These are phyloP conservation scores for Orbilia quercus DNA, from an alignment of 2,329 filamentous ascomycete species.

Conservation along the genomic window DNA sequence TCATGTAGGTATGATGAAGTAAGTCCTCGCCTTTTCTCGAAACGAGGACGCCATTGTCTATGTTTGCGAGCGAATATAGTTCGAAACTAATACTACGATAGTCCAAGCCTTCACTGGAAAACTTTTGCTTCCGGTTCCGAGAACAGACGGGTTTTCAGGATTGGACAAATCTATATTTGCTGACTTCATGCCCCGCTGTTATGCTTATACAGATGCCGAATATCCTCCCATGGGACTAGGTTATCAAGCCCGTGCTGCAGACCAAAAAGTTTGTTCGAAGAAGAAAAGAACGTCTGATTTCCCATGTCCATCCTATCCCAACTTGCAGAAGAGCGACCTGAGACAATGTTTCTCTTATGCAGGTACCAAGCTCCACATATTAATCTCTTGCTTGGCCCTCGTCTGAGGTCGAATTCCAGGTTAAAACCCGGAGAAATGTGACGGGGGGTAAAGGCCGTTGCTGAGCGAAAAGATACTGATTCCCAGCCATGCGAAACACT, in stretches of 20 bases:
- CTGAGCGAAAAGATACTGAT: slow-evolving; percentile 7
- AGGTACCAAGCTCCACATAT: slow-evolving; percentile 51
- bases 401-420: slow-evolving; percentile 33
- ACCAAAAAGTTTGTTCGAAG: slow-evolving; percentile 14
- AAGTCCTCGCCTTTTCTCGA: slow-evolving; percentile 19
- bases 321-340: slow-evolving; percentile 37
- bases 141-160: slow-evolving; percentile 18
- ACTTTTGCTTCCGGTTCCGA: slow-evolving; percentile 37
- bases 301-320: slow-evolving; percentile 16
- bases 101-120: slow-evolving; percentile 14
- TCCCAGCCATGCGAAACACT: slow-evolving; percentile 30
- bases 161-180: slow-evolving; percentile 23
- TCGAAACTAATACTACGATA: not conserved
- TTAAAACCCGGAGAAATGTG: slow-evolving; percentile 44
- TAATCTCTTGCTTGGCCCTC: slow-evolving; percentile 21
- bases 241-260: slow-evolving; percentile 4
- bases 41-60: slow-evolving; percentile 27
- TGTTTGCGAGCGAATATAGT: slow-evolving; percentile 21
- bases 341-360: slow-evolving; percentile 54
- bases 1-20: not conserved
- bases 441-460: slow-evolving; percentile 38
- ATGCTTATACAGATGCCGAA: not conserved
- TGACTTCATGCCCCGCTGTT: not conserved
- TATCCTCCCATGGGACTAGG: not conserved
- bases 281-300: slow-evolving; percentile 8